phyloP scores from a whole-genome alignment of 2,329 filamentous ascomycete species.

The Pseudodiploospora longispora region DNA sequence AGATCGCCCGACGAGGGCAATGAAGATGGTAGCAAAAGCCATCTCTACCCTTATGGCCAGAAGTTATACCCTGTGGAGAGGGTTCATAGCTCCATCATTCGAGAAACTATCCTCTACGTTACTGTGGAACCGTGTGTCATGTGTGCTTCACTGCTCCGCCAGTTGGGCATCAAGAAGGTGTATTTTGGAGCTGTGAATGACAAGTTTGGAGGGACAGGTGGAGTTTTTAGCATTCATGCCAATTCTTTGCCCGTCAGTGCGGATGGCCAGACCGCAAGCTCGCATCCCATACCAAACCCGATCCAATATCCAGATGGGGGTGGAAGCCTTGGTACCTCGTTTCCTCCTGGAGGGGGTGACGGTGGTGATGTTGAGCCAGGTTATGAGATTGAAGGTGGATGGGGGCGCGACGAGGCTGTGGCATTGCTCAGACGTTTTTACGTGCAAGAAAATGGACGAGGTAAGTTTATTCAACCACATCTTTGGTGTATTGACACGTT shows the following conservation, averaged over 20 bases:
- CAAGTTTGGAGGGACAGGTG: constrained; percentile 91
- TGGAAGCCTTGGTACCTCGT: constrained; percentile 28
- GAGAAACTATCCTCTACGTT: constrained; percentile 75
- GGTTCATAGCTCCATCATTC: constrained; percentile 60
- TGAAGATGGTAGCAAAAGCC: constrained; percentile 45
- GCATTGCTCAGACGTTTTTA: constrained; percentile 90
- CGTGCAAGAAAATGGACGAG: constrained; percentile 93
- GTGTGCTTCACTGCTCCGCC: constrained; percentile 88
- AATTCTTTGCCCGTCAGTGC: constrained; percentile 39
- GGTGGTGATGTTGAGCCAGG: constrained; percentile 67
- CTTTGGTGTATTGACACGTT: neutral
- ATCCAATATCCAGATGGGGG: constrained; percentile 29
- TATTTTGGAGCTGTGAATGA: constrained; percentile 96
- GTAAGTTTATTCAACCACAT: constrained; percentile 33
- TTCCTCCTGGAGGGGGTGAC: constrained; percentile 35
- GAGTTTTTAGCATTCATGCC: constrained; percentile 78
- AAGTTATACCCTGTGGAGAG: constrained; percentile 46
- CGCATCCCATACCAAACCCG: constrained; percentile 28
- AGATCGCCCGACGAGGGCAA: constrained; percentile 34
- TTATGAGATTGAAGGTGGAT: constrained; percentile 77
- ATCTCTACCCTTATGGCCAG: constrained; percentile 54
- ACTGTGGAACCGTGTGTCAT: constrained; percentile 98
- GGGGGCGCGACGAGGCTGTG: constrained; percentile 87
- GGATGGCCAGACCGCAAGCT: constrained; percentile 31
- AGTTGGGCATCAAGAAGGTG: constrained; percentile 79